Conservation (phyloP, 139 green algal genomes). For the Chlorella vulgaris region DNA sequence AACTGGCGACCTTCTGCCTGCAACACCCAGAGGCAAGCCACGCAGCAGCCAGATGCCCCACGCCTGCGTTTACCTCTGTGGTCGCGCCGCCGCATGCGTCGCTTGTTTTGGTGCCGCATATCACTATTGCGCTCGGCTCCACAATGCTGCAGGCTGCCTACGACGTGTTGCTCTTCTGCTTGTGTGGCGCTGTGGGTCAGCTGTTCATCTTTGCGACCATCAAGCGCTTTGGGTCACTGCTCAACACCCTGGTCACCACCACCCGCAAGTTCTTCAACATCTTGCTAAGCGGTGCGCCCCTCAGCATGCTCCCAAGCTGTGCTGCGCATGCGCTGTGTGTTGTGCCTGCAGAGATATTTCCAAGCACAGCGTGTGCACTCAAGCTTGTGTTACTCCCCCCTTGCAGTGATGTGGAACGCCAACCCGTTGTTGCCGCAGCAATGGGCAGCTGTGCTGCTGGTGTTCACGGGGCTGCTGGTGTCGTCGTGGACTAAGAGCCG, state of each 20-base stretch:
- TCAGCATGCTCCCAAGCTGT: neutral
- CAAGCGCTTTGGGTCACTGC: conserved; percentile 88
- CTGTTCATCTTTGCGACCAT: conserved; percentile 99
- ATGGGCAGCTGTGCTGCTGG: conserved; percentile 89
- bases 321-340: neutral
- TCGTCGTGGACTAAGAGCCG: conserved; percentile 73
- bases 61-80: too few relatives aligned
- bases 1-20: conserved; percentile 77
- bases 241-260: conserved; percentile 93
- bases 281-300: conserved; percentile 64
- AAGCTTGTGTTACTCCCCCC: neutral
- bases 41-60: neutral
- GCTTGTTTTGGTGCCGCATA: too few relatives aligned
- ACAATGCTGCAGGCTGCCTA: conserved; percentile 38
- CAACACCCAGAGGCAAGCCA: conserved; percentile 62
- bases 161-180: conserved; percentile 90
- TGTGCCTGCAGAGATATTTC: too few relatives aligned
- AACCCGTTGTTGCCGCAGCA: conserved; percentile 84
- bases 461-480: conserved; percentile 88
- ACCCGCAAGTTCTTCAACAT: conserved; percentile 99
- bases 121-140: neutral
- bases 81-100: too few relatives aligned
- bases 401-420: conserved; percentile 60
- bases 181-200: conserved; percentile 94
- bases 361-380: too few relatives aligned